A percentile compares a stretch with the other conserved stretches of the same genome.
phyloP scores from a whole-genome alignment of 75 land plant species.

The Cryptomeria japonica region DNA sequence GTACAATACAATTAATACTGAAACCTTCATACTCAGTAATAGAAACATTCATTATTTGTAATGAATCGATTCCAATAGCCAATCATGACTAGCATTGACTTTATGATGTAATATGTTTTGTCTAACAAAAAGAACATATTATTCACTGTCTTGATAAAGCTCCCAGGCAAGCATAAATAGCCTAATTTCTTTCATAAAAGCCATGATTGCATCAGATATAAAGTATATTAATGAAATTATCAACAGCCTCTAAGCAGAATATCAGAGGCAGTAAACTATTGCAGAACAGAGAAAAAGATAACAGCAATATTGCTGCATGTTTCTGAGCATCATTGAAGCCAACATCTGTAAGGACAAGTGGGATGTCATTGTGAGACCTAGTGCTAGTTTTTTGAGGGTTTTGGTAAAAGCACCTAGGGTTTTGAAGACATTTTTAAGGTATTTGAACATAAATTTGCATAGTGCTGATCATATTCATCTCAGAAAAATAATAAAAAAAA shows the following conservation, averaged over 20 bases:
- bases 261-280: not conserved
- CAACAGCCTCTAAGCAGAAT: not conserved
- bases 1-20: not conserved
- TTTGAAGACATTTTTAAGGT: no score
- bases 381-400: no score
- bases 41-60: not conserved
- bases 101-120: not conserved
- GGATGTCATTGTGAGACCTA: no score
- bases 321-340: no score
- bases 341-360: no score
- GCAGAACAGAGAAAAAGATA: not conserved
- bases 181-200: not conserved
- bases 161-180: not conserved
- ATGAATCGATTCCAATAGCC: not conserved
- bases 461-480: no score
- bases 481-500: no score
- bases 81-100: not conserved
- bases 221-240: no score
- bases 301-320: not conserved
- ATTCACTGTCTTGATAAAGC: not conserved
- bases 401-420: no score
- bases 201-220: not conserved
- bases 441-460: no score
- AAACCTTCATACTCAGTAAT: not conserved
- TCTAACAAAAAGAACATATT: not conserved